Evolutionary conservation across 2,329 filamentous ascomycete genomes (phyloP), one percentile per base, ranked within the genome.

Genomic region (Cryphonectria japonica): DNA sequence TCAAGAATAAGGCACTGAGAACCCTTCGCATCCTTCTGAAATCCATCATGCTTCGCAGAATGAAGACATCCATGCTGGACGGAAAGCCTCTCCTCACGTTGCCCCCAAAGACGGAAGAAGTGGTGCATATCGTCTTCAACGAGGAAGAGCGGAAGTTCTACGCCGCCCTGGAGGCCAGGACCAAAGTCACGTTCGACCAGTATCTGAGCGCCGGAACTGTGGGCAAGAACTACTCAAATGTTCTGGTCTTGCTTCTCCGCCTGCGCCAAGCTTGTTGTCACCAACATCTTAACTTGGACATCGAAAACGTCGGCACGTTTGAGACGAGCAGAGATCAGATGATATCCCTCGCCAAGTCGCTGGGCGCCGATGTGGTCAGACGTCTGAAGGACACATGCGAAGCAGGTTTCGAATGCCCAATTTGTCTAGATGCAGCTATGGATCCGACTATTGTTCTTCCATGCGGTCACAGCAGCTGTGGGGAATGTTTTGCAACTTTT

Each of bases 181-280:
- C 92, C 0, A 88, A 91, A 73, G 82, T 93, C 2, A 85, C 88
- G 62, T 93, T 97, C 84, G 95, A 93, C 83, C 92, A 88, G 75
- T 96, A 94, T 75, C 83, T 97, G 26, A 87, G 88, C 37, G 85
- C 86, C 26, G 89, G 89, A 3, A 91, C 89, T 0, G 84, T 96
- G 19, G 89, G 88, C 52, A 89, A 87, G 73, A 89, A 93, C 71
- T 97, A 97, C 78, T 92, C 91, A 9, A 92, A 91, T 74, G 91
- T 97, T 60, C 84, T 98, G 32, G 91, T 97, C 11, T 84, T 97
- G 26, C 85, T 96, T 60, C 85, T 96, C 61, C 90, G 93, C 34
- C 85, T 96, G n/a, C 90, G 93, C 26, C 93, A 95, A 79, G 91
- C 91, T 29, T 94, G 91, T 76, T 95, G 92, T 75, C 93, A 95